A percentile compares a stretch with the other conserved stretches of the same genome.
phyloP scores from a whole-genome alignment of 2,329 filamentous ascomycete genomes.

The Aspergillus oerlinghausenensis region DNA sequence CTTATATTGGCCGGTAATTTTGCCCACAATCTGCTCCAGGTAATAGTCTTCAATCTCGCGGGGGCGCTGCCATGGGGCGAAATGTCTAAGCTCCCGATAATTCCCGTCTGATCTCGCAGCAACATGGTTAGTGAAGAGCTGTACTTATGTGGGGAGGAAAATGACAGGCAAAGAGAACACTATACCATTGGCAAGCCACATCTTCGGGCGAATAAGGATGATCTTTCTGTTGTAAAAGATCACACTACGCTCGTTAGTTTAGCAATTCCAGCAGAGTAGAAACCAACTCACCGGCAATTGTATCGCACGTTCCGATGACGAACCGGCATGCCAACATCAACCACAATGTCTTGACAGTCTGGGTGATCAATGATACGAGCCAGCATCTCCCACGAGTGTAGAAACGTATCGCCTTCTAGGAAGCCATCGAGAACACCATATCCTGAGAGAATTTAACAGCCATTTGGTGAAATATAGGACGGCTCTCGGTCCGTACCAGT shows the following conservation, averaged over 20 bases:
- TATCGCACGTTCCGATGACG: constrained; percentile 59
- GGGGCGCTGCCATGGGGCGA: constrained; percentile 59
- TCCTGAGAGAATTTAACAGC: constrained; percentile 11
- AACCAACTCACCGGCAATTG: constrained; percentile 50
- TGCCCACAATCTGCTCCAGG: constrained; percentile 55
- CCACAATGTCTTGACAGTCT: constrained; percentile 60
- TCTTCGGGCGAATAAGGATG: constrained; percentile 66
- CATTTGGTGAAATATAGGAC: not conserved
- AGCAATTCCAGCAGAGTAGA: not conserved
- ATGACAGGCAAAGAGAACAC: not conserved
- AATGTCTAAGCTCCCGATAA: constrained; percentile 58
- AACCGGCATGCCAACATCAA: constrained; percentile 61
- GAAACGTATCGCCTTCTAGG: constrained; percentile 53
- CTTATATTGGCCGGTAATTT: constrained; percentile 52
- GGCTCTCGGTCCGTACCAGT: constrained; percentile 37
- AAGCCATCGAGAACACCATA: constrained; percentile 68
- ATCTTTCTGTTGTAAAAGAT: constrained; percentile 63
- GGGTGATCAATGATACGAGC: constrained; percentile 57
- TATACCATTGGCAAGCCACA: constrained; percentile 60
- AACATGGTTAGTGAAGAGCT: not conserved
- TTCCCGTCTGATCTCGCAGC: constrained; percentile 51
- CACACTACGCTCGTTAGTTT: constrained; percentile 30
- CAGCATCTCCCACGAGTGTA: constrained; percentile 61
- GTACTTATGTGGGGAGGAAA: not conserved
- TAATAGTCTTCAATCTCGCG: constrained; percentile 59